Evolutionary conservation across 192 early-diverging fungal genomes (phyloP), one percentile per base, ranked within the genome.

Genomic region (Backusella macrospora): DNA sequence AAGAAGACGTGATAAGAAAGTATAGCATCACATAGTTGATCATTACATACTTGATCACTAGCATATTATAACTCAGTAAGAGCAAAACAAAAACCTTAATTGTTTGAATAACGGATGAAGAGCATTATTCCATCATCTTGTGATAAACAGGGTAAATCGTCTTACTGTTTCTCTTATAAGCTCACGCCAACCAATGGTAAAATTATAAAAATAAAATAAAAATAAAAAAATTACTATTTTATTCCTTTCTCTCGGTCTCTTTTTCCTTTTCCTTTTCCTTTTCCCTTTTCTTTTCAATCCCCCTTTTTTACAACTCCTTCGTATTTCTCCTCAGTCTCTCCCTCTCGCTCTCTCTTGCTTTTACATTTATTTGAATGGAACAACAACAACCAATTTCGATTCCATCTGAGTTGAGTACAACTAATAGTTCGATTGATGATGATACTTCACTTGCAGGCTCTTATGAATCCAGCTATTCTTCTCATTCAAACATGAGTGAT

Each of bases 401-500:
- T 59, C 52, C 52, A 59, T 59, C 52, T 26, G 52, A 59, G 23
- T 23, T 59, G 23, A 59, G 52, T 10, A 59, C 52, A 59, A 59
- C 21, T 39, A 66, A 38, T 18, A 66, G 65, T 23, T 43, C 38
- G 8, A 42, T 40, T 66, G 37, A 38, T 42, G 65, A 66, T 66
- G 40, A 66, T 16, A 39, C 64, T 7, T 39, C 38, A 37, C 34
- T 55, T 6, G 48, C 76, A 40, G 23, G 49, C 34, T 77, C 76
- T 3, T 73, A 52, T 40, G 76, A 73, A 21, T 77, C 76, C 16
- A 73, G 52, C 13, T 73, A 72, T 23, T 77, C 76, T 2, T 65
- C 71, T 21, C 40, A 71, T 55, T 77, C 76, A 15, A 77, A 46
- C 6, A 45, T 73, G 37, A 75, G 78, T 21, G 78, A 80, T 14